Conservation (phyloP, 805 yeast genomes). For the Candida methanosorbosa region DNA sequence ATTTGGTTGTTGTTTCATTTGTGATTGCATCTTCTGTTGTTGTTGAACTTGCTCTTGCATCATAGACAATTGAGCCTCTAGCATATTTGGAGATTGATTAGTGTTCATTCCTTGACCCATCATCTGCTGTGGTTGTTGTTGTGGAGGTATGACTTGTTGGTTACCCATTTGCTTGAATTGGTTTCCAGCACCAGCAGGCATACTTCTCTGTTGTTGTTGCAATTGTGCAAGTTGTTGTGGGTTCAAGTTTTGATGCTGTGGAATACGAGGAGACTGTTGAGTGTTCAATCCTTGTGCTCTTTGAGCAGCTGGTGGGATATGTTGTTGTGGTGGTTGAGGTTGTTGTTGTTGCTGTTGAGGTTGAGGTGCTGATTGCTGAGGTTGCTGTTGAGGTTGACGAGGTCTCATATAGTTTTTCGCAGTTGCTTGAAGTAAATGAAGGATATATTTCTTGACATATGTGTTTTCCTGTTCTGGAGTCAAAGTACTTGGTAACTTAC, state of each 20-base stretch:
- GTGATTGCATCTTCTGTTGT: slow-evolving; percentile 22
- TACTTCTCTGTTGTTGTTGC: slow-evolving; percentile 5
- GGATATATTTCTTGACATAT: slow-evolving; percentile 24
- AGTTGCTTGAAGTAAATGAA: slow-evolving; percentile 13
- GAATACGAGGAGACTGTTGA: slow-evolving; percentile 7
- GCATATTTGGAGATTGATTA: slow-evolving; percentile 7
- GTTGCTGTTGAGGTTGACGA: slow-evolving; percentile 11
- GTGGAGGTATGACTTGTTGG: slow-evolving; percentile 11
- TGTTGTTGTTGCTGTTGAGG: slow-evolving; percentile 3
- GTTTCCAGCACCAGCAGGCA: slow-evolving; percentile 7
- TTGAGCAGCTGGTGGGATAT: slow-evolving; percentile 1
- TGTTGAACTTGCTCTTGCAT: slow-evolving; percentile 17
- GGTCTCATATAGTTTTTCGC: slow-evolving; percentile 6
- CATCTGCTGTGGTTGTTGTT: slow-evolving; percentile 4
- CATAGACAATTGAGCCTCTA: slow-evolving; percentile 9
- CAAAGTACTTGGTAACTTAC: slow-evolving; percentile 21
- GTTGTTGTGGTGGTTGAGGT: slow-evolving; percentile 6
- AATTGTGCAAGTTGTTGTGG: slow-evolving; percentile 10
- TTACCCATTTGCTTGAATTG: slow-evolving; percentile 6
- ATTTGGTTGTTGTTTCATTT: slow-evolving; percentile 13
- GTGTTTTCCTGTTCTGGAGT: slow-evolving; percentile 25
- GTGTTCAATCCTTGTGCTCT: no score
- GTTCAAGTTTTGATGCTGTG: slow-evolving; percentile 6
- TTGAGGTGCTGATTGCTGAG: slow-evolving; percentile 4
- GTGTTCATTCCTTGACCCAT: no score